Evolutionary conservation across 2,329 filamentous ascomycete genomes (phyloP).

Genomic region (Colletotrichum orchidophilum): DNA sequence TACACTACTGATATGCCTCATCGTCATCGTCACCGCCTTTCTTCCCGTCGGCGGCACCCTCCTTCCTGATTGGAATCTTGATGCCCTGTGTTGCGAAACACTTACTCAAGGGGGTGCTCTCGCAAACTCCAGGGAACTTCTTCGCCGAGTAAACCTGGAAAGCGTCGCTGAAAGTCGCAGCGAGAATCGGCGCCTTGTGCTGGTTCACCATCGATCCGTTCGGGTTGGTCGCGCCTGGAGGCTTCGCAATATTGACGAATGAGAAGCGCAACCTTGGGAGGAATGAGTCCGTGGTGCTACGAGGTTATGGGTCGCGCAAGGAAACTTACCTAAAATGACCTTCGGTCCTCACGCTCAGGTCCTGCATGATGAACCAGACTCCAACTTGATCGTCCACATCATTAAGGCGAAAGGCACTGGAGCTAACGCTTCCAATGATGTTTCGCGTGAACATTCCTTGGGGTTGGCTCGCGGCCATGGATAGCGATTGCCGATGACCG

Average conservation of each 20-base stretch:
- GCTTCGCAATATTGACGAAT: constrained; percentile 78
- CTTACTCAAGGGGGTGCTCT: constrained; percentile 90
- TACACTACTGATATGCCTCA: constrained; percentile 34
- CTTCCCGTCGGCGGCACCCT: constrained; percentile 60
- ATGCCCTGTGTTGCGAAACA: constrained; percentile 93
- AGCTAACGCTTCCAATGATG: constrained; percentile 89
- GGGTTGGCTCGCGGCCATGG: constrained; percentile 58
- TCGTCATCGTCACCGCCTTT: constrained; percentile 65
- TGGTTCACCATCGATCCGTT: constrained; percentile 68
- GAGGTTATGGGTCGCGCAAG: neutral
- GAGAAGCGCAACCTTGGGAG: constrained; percentile 67
- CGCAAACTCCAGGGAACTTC: constrained; percentile 97
- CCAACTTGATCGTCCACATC: constrained; percentile 84
- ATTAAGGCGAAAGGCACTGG: constrained; percentile 85
- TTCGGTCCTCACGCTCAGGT: constrained; percentile 93
- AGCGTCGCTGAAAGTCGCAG: constrained; percentile 84
- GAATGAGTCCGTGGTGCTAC: neutral
- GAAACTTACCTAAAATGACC: constrained; percentile 82
- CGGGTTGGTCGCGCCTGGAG: constrained; percentile 40
- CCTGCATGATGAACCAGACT: constrained; percentile 97
- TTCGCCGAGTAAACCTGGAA: constrained; percentile 98
- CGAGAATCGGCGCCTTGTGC: constrained; percentile 82
- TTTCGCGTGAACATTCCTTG: constrained; percentile 94
- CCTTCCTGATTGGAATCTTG: constrained; percentile 96
- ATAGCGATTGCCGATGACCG: constrained; percentile 43